phyloP scores from a whole-genome alignment of 352 stramenopile species.

The Phytopythium oedochilum region DNA sequence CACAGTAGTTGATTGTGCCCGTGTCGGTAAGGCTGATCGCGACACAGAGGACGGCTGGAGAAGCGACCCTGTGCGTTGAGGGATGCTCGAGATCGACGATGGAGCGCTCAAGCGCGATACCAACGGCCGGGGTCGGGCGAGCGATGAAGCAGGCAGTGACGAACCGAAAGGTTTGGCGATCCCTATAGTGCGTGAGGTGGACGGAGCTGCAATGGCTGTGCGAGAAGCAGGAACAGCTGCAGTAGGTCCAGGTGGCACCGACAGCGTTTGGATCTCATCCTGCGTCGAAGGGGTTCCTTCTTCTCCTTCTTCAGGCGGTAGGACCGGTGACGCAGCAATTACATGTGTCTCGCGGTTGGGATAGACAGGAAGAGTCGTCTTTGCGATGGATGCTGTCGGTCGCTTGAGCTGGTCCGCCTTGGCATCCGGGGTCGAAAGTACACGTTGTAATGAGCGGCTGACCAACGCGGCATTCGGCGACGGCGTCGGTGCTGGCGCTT shows the following conservation, averaged over 20 bases:
- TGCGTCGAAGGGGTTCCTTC: neutral
- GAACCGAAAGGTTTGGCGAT: neutral
- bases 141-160: neutral
- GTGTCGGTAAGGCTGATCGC: neutral
- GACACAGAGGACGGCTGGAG: neutral
- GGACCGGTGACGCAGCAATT: neutral
- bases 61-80: neutral
- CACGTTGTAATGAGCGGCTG: neutral
- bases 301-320: too few relatives aligned
- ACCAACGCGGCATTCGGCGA: neutral
- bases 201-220: neutral
- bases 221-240: neutral
- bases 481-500: neutral
- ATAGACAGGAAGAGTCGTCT: neutral
- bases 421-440: neutral
- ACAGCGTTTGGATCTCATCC: neutral
- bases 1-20: neutral
- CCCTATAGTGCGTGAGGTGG: neutral
- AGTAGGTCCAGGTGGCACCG: neutral
- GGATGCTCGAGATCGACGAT: neutral
- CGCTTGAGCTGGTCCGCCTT: constrained; percentile 2
- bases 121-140: neutral
- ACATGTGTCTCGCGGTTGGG: neutral
- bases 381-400: constrained; percentile 2
- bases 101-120: constrained; percentile 6